Conservation (phyloP, 1,139 yeast genomes). For the Hyphopichia khmerensis region DNA sequence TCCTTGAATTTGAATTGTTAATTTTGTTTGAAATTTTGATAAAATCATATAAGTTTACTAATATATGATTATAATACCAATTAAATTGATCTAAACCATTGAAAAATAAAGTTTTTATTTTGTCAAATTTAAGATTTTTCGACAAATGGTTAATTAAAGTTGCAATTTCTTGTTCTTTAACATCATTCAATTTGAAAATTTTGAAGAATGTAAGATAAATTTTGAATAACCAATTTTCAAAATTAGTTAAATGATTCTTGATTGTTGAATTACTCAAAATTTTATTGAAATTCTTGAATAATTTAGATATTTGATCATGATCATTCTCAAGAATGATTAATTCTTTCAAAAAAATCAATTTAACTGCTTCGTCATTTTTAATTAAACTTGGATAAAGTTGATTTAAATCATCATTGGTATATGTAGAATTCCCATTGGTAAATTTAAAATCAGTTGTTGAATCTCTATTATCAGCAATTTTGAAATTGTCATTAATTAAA, state of each 20-base stretch:
- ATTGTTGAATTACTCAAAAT: constrained; percentile 17
- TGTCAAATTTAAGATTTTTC: constrained; percentile 31
- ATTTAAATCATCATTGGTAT: not conserved
- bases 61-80: constrained; percentile 22
- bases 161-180: constrained; percentile 19
- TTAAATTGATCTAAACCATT: constrained; percentile 7
- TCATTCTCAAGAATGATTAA: constrained; percentile 17
- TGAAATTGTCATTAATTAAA: constrained; percentile 8
- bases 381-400: not conserved
- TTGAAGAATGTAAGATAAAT: constrained; percentile 25
- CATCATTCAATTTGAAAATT: constrained; percentile 20
- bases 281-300: constrained; percentile 26
- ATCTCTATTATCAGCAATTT: constrained; percentile 50
- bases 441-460: constrained; percentile 43
- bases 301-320: constrained; percentile 9
- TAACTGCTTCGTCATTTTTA: constrained; percentile 14
- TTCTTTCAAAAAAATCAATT: constrained; percentile 27
- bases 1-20: not conserved
- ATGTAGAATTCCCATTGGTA: not conserved
- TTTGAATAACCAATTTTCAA: constrained; percentile 24
- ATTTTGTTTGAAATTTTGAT: constrained; percentile 14
- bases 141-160: constrained; percentile 27
- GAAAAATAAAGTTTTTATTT: constrained; percentile 16
- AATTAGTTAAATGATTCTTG: constrained; percentile 11
- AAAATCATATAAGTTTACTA: constrained; percentile 25